These are phyloP conservation scores for Metschnikowia orientalis DNA, from an alignment of 805 yeast genomes.

Conservation along the genomic window DNA sequence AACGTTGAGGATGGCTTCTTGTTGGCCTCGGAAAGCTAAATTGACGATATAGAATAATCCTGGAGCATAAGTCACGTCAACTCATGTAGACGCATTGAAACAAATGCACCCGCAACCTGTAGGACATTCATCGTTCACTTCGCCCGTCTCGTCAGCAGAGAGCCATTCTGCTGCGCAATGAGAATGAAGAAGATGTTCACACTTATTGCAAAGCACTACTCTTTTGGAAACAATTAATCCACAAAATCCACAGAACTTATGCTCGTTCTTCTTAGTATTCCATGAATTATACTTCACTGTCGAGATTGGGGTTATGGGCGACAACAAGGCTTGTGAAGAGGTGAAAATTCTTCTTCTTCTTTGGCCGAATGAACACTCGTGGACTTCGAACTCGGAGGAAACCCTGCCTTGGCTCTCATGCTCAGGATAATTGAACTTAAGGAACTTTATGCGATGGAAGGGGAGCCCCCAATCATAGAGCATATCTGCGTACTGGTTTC, in stretches of 20 bases:
- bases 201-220: constrained; percentile 62
- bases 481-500: constrained; percentile 73
- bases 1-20: too few relatives aligned
- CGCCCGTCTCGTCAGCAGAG: constrained; percentile 6
- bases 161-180: constrained; percentile 68
- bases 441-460: constrained; percentile 69
- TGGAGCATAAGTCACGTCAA: too few relatives aligned
- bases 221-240: constrained; percentile 54
- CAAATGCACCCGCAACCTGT: constrained; percentile 19
- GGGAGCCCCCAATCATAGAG: constrained; percentile 81
- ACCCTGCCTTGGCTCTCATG: background rate
- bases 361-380: constrained; percentile 33
- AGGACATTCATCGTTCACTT: constrained; percentile 12
- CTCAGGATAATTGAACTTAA: constrained; percentile 58
- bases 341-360: constrained; percentile 20
- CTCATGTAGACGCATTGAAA: constrained; percentile 6
- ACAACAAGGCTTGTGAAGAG: constrained; percentile 20
- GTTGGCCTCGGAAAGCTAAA: too few relatives aligned
- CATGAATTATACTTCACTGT: constrained; percentile 26
- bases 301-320: constrained; percentile 23
- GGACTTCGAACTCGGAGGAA: constrained; percentile 26
- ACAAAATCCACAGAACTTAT: constrained; percentile 62
- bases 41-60: too few relatives aligned
- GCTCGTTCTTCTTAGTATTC: constrained; percentile 23
- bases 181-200: constrained; percentile 78